phyloP scores from a whole-genome alignment of 1,284 basidiomycete genomes.

The Irpex sp. region DNA sequence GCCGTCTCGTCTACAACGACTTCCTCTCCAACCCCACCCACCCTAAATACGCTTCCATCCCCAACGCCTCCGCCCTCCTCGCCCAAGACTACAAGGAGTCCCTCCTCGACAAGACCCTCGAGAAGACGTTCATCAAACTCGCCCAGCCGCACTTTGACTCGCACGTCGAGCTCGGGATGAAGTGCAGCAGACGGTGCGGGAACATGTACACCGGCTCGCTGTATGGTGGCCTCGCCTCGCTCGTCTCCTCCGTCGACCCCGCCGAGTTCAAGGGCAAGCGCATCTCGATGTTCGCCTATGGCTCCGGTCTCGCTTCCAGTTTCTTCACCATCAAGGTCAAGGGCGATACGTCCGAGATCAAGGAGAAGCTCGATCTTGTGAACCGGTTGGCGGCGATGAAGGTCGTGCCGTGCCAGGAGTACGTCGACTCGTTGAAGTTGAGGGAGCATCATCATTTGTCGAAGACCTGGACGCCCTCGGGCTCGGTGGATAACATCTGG shows the following conservation, averaged over 20 bases:
- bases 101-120: conserved; percentile 90
- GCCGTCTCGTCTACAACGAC: conserved; percentile 91
- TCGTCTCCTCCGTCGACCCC: conserved; percentile 70
- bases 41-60: conserved; percentile 73
- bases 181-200: conserved; percentile 84
- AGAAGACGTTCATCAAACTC: conserved; percentile 86
- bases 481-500: conserved; percentile 91
- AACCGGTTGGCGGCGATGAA: conserved; percentile 82
- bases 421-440: conserved; percentile 75
- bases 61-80: conserved; percentile 67
- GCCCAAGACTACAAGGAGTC: conserved; percentile 68
- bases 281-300: conserved; percentile 92
- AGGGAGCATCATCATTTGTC: conserved; percentile 98
- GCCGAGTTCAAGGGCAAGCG: conserved; percentile 74
- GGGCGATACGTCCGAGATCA: conserved; percentile 82
- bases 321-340: conserved; percentile 88
- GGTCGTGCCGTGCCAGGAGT: conserved; percentile 88
- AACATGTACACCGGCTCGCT: conserved; percentile 99
- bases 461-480: conserved; percentile 81
- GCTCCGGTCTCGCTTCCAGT: conserved; percentile 87
- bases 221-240: conserved; percentile 88
- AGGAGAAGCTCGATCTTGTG: conserved; percentile 76
- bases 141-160: conserved; percentile 71
- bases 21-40: conserved; percentile 79
- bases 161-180: conserved; percentile 76